phyloP scores from a whole-genome alignment of 1,284 basidiomycete species.

The Stereum hirsutum region DNA sequence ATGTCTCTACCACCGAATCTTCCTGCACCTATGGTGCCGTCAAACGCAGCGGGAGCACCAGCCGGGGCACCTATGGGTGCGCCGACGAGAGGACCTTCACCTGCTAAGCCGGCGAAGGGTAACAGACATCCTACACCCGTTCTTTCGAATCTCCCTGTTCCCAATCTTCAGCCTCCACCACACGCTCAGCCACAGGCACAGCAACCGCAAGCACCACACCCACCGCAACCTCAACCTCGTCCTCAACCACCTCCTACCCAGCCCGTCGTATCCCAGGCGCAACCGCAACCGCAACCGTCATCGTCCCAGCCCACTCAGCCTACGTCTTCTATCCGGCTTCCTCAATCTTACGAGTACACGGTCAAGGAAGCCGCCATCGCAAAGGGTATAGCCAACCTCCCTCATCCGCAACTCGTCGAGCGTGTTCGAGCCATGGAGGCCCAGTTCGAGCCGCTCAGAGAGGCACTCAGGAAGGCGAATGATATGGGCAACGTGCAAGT shows the following conservation, averaged over 20 bases:
- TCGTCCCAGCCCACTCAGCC: conserved; percentile 1
- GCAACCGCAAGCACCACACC: too few species aligned
- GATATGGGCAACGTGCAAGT: background rate
- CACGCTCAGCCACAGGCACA: too few species aligned
- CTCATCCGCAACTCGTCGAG: background rate
- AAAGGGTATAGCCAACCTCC: too few species aligned
- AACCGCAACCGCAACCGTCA: background rate
- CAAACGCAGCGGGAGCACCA: too few species aligned
- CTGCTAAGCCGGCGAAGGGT: background rate
- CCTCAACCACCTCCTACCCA: too few species aligned
- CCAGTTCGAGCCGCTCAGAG: background rate
- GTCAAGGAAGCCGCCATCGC: too few species aligned
- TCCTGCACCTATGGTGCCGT: background rate
- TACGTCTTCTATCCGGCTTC: background rate
- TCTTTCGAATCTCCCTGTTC: background rate
- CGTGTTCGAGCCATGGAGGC: background rate
- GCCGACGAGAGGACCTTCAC: background rate
- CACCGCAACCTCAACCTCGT: too few species aligned
- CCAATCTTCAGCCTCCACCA: conserved; percentile 1
- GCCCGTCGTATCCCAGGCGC: too few species aligned
- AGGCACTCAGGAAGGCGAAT: background rate
- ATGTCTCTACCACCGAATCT: too few species aligned
- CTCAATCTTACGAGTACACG: background rate
- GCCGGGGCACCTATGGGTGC: background rate
- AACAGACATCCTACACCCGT: background rate